phyloP scores from a whole-genome alignment of 495 filamentous ascomycete species.

The Aspergillus indologenus region DNA sequence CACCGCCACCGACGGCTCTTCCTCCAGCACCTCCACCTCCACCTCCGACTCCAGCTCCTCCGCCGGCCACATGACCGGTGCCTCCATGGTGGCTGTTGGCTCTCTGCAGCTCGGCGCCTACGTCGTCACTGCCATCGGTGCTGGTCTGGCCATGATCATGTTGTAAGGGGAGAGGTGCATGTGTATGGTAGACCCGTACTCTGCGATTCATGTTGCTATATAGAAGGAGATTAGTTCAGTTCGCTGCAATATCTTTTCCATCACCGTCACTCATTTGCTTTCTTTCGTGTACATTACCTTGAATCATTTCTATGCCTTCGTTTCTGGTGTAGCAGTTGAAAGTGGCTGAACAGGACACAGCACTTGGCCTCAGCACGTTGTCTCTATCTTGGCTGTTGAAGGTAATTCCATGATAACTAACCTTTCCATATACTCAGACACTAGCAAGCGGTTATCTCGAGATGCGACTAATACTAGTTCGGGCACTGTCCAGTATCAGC shows the following conservation, averaged over 20 bases:
- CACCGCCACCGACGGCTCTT: constrained; percentile 36
- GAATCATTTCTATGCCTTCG: too few species aligned
- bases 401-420: too few species aligned
- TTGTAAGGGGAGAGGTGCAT: constrained; percentile 50
- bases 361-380: too few species aligned
- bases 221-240: too few species aligned
- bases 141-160: constrained; percentile 69
- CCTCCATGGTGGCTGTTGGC: constrained; percentile 52
- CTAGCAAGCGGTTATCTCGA: too few species aligned
- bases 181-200: not conserved
- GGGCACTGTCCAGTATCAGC: too few species aligned
- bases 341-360: too few species aligned
- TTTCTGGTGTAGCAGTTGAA: too few species aligned
- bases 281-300: constrained; percentile 4
- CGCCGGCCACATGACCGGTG: constrained; percentile 29
- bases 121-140: constrained; percentile 58
- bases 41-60: constrained; percentile 59
- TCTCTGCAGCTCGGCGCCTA: constrained; percentile 64
- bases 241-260: not conserved
- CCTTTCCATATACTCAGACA: too few species aligned
- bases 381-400: too few species aligned
- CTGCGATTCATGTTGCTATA: too few species aligned
- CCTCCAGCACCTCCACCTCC: constrained; percentile 49
- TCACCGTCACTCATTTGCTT: constrained; percentile 1
- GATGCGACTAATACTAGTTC: too few species aligned